phyloP scores from a whole-genome alignment of 83 land plant species.

The Isoetes engelmannii region DNA sequence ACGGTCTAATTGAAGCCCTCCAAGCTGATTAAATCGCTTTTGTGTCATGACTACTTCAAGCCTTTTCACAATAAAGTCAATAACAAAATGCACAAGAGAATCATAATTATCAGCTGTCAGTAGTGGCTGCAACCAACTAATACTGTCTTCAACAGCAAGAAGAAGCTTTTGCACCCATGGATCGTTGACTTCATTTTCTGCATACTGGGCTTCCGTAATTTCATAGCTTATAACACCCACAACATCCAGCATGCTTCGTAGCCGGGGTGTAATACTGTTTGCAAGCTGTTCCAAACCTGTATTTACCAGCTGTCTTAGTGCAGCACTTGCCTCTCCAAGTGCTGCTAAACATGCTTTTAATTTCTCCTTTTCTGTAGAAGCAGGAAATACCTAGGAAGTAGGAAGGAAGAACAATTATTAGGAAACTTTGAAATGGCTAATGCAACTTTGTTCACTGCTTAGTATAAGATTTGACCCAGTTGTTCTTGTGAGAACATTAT shows the following conservation, averaged over 20 bases:
- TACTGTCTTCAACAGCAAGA: slow-evolving; percentile 69
- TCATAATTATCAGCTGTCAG: slow-evolving; percentile 86
- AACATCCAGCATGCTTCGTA: slow-evolving; percentile 67
- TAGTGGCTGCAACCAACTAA: slow-evolving; percentile 75
- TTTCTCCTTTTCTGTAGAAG: slow-evolving; percentile 76
- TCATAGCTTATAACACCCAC: slow-evolving; percentile 63
- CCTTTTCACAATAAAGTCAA: slow-evolving; percentile 74
- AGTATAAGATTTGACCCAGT: too few relatives aligned
- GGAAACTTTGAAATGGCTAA: too few relatives aligned
- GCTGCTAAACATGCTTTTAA: slow-evolving; percentile 81
- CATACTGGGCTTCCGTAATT: slow-evolving; percentile 79
- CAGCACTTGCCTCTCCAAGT: slow-evolving; percentile 65
- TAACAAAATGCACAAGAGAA: slow-evolving; percentile 63
- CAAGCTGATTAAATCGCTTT: slow-evolving; percentile 88
- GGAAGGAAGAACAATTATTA: too few relatives aligned
- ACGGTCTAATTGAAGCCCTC: slow-evolving; percentile 91
- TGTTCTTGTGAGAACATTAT: too few relatives aligned
- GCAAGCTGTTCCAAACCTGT: slow-evolving; percentile 78
- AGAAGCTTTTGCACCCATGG: slow-evolving; percentile 94
- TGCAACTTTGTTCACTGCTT: too few relatives aligned
- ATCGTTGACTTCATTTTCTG: slow-evolving; percentile 80
- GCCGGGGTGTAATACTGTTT: slow-evolving; percentile 60
- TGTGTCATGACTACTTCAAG: slow-evolving; percentile 88
- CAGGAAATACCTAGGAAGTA: slow-evolving; percentile 56
- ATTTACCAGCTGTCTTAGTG: slow-evolving; percentile 55